Evolutionary conservation across 2,329 filamentous ascomycete genomes (phyloP), one percentile per base, ranked within the genome.

Genomic region (Penicillium sclerotiorum): DNA sequence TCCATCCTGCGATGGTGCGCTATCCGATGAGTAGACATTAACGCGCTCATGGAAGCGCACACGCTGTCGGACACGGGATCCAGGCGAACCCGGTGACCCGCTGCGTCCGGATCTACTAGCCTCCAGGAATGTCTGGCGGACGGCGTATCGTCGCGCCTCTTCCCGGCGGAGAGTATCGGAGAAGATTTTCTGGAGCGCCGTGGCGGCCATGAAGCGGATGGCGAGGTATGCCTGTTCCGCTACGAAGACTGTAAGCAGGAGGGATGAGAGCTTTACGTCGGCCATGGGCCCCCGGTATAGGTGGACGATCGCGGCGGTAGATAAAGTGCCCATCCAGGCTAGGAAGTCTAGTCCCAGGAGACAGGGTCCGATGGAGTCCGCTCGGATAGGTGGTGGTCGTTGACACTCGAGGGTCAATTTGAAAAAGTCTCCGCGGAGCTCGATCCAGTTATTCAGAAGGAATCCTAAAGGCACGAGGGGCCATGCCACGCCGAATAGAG

Each of bases 321-420:
- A 95, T 51, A 97, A 77, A 58, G 88, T 94, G 33, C 94, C 94
- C 20, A 96, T 77, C 94, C 94, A 97, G 3, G 90, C 88, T n/a
- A 97, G 77, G 68, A 97, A 95, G 13, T 86, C 87, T 2, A 99
- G 78, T 1, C 89, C 86, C 57, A 91, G 83, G 11, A 97, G 77
- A 88, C 91, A 97, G 1, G 94, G 92, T 0, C 94, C 94, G 59
- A 99, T 97, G 1, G 89, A 94, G 73, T 97, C 94, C 1, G 90
- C 86, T 45, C 94, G 85, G 82, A 88, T 90, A 1, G 94, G 94
- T 30, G 89, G 90, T 0, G 94, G 94, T 3, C 94, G 86, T 63
- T 93, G 88, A 78, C 90, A 92, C 69, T 92, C 88, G 40, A 90
- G 80, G 48, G 91, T 91, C 62, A 97, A 95, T 71, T 99, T 99